Conservation (phyloP, 2,329 filamentous ascomycete genomes). For the Colletotrichum noveboracense region DNA sequence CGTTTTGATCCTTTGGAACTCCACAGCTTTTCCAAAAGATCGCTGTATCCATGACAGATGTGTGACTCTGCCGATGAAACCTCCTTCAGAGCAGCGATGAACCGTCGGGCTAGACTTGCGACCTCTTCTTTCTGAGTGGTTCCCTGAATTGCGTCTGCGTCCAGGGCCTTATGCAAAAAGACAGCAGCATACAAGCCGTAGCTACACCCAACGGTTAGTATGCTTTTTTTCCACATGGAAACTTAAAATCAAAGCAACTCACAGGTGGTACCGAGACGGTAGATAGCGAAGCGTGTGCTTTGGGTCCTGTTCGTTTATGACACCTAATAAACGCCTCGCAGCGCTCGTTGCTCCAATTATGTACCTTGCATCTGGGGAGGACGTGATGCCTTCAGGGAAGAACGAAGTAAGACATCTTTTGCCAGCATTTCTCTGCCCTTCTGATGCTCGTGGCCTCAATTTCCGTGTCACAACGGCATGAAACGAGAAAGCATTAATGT, state of each 20-base stretch:
- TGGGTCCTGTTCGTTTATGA: not conserved
- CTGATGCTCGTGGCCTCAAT: not conserved
- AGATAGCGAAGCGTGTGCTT: not conserved
- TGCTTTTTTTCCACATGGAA: not conserved
- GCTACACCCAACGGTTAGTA: accelerated
- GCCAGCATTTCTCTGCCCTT: not conserved
- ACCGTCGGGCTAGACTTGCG: not conserved
- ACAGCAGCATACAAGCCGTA: not conserved
- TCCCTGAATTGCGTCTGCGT: not conserved
- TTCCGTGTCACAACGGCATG: not conserved
- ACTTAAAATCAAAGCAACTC: not conserved
- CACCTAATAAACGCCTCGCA: not conserved
- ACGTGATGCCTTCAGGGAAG: not conserved
- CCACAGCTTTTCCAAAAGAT: not conserved
- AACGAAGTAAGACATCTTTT: not conserved
- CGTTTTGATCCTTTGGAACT: not conserved
- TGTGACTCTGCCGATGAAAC: not conserved
- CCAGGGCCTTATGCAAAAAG: not conserved
- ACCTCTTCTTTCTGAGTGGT: not conserved
- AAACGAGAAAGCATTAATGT: not conserved
- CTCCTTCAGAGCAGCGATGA: not conserved
- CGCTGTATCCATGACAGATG: not conserved
- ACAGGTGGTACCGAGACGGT: not conserved
- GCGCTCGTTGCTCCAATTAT: not conserved
- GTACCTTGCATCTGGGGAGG: not conserved